These are phyloP conservation scores for Dendrocalamus sinicus DNA, from an alignment of 176 grass and related monocot genomes.

Conservation along the genomic window DNA sequence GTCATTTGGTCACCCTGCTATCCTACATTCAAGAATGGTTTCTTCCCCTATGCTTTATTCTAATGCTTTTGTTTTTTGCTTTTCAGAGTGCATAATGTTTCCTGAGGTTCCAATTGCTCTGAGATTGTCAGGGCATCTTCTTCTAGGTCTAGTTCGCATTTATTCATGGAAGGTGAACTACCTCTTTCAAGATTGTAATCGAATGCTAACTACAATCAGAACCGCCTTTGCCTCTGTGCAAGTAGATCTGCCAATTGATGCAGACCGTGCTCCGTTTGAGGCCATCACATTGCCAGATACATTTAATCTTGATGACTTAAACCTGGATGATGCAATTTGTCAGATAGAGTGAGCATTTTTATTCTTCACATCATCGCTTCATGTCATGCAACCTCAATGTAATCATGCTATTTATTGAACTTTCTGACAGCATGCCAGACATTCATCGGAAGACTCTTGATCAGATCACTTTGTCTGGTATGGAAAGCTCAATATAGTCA, in stretches of 20 bases:
- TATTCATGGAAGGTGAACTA: slow-evolving; percentile 96
- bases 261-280: slow-evolving; percentile 61
- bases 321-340: slow-evolving; percentile 64
- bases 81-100: slow-evolving; percentile 75
- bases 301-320: slow-evolving; percentile 71
- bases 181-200: slow-evolving; percentile 74
- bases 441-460: slow-evolving; percentile 64
- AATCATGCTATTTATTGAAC: slow-evolving; percentile 25
- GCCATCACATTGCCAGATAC: slow-evolving; percentile 76
- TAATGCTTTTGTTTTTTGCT: slow-evolving; percentile 18
- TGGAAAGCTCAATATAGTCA: slow-evolving; percentile 24
- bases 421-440: slow-evolving; percentile 63
- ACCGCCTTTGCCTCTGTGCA: slow-evolving; percentile 56
- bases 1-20: not conserved
- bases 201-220: slow-evolving; percentile 75
- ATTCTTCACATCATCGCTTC: not conserved
- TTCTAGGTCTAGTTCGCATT: slow-evolving; percentile 90
- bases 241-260: slow-evolving; percentile 64
- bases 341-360: slow-evolving; percentile 62
- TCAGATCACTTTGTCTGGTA: slow-evolving; percentile 80
- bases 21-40: not conserved
- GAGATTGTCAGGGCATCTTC: slow-evolving; percentile 88
- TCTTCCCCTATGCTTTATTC: not conserved
- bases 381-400: slow-evolving; percentile 1
- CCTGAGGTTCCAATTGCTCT: slow-evolving; percentile 87